These are phyloP conservation scores for Phytophthora brassicae DNA, from an alignment of 352 stramenopile genomes.

Conservation along the genomic window DNA sequence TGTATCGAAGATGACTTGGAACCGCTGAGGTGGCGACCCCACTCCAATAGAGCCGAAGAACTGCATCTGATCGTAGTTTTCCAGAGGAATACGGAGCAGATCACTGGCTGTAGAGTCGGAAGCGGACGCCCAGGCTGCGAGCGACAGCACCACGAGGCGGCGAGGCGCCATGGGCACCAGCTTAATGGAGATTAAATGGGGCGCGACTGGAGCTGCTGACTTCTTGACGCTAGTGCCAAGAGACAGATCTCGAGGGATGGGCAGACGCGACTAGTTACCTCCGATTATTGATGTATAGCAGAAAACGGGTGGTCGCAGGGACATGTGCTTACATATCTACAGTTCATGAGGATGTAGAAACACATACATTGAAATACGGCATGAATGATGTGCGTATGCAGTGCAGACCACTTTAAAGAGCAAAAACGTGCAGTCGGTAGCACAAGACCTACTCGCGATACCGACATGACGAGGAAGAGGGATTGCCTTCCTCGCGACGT, in stretches of 20 bases:
- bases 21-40: conserved; percentile 60
- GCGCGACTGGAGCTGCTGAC: conserved; percentile 12
- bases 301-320: too few relatives aligned
- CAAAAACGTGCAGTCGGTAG: too few relatives aligned
- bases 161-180: conserved; percentile 10
- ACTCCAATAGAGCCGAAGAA: conserved; percentile 67
- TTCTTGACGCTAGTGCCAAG: background rate
- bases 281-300: background rate
- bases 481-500: too few relatives aligned
- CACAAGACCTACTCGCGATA: too few relatives aligned
- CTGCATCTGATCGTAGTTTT: conserved; percentile 79
- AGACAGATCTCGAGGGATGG: conserved; percentile 17
- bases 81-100: conserved; percentile 62
- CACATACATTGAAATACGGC: background rate
- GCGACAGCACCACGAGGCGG: background rate
- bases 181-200: conserved; percentile 5
- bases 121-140: background rate
- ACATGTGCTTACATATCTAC: background rate
- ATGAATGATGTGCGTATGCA: background rate
- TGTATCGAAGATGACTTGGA: conserved; percentile 81
- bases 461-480: too few relatives aligned
- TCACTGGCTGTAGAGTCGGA: too few relatives aligned
- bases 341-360: background rate
- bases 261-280: conserved; percentile 1
- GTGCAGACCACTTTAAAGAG: conserved; percentile 1